Percentiles rank a stretch among this genome's conserved stretches.
phyloP scores from a whole-genome alignment of 768 basidiomycete genomes.

The Mycena venus region DNA sequence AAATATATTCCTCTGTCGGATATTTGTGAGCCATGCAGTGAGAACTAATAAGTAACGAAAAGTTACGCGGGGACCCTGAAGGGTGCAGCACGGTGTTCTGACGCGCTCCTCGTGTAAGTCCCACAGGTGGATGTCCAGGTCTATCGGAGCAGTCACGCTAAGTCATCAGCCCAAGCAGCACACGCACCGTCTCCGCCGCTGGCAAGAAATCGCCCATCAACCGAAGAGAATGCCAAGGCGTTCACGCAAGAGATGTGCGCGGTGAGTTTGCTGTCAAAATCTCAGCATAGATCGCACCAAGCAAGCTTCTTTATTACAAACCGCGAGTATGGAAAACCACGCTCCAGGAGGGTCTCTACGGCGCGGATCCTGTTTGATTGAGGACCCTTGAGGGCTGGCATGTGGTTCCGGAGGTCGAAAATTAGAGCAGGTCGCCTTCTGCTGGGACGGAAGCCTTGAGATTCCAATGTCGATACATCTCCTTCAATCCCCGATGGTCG shows the following conservation, averaged over 20 bases:
- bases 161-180: slow-evolving; percentile 2
- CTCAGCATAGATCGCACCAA: neutral
- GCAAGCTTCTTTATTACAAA: neutral
- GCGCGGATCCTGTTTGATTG: slow-evolving; percentile 2
- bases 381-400: neutral
- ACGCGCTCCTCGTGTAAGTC: slow-evolving; percentile 75
- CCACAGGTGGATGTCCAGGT: slow-evolving; percentile 71
- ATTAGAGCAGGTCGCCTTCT: slow-evolving; percentile 6
- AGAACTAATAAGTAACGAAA: neutral
- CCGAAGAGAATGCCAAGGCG: slow-evolving; percentile 70
- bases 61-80: slow-evolving; percentile 62
- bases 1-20: slow-evolving; percentile 74
- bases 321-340: slow-evolving; percentile 42
- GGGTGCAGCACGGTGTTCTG: slow-evolving; percentile 53
- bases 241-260: slow-evolving; percentile 78
- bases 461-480: neutral
- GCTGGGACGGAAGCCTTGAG: neutral
- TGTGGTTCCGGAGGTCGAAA: neutral
- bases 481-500: neutral
- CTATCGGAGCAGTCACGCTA: slow-evolving; percentile 47
- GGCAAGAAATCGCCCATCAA: slow-evolving; percentile 72
- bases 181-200: slow-evolving; percentile 78
- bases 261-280: slow-evolving; percentile 46
- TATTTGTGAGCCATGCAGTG: slow-evolving; percentile 24
- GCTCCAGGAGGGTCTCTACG: slow-evolving; percentile 31